phyloP scores from a whole-genome alignment of 2,329 filamentous ascomycete genomes.

The Saccharata proteae region DNA sequence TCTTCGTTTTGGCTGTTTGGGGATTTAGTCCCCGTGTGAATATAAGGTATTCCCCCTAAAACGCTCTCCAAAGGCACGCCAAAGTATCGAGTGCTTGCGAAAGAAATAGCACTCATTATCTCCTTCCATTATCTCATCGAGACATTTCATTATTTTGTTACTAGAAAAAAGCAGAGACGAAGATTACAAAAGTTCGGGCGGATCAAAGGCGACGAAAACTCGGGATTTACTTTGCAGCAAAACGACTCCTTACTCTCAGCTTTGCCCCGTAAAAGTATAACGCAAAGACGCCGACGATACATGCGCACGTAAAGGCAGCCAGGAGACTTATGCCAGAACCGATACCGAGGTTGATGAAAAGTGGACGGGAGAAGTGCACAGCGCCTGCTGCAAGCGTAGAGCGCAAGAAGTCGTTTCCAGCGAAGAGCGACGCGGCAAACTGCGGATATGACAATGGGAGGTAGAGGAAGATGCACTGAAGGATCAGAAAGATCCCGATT shows the following conservation, averaged over 20 bases:
- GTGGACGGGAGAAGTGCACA: conserved; percentile 47
- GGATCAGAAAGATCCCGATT: conserved; percentile 25
- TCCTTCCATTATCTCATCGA: no score
- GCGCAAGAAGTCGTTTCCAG: conserved; percentile 40
- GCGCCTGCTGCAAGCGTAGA: conserved; percentile 45
- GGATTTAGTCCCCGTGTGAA: no score
- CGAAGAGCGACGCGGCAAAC: conserved; percentile 46
- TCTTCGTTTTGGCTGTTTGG: no score
- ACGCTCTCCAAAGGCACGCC: no score
- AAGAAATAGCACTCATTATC: no score
- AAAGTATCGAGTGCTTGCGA: no score
- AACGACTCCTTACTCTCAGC: conserved; percentile 45
- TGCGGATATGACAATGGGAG: conserved; percentile 28
- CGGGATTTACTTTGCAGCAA: conserved; percentile 37
- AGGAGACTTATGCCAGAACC: conserved; percentile 45
- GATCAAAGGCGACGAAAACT: no score
- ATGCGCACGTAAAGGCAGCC: conserved; percentile 30
- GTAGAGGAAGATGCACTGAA: conserved; percentile 33
- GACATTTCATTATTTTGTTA: no score
- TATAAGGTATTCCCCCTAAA: no score
- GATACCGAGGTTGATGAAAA: conserved; percentile 49
- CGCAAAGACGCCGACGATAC: conserved; percentile 45
- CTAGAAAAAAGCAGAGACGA: no score
- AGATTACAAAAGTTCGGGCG: no score
- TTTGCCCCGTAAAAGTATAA: conserved; percentile 46